phyloP scores from a whole-genome alignment of 2,329 filamentous ascomycete species.

The Colletotrichum phormii region DNA sequence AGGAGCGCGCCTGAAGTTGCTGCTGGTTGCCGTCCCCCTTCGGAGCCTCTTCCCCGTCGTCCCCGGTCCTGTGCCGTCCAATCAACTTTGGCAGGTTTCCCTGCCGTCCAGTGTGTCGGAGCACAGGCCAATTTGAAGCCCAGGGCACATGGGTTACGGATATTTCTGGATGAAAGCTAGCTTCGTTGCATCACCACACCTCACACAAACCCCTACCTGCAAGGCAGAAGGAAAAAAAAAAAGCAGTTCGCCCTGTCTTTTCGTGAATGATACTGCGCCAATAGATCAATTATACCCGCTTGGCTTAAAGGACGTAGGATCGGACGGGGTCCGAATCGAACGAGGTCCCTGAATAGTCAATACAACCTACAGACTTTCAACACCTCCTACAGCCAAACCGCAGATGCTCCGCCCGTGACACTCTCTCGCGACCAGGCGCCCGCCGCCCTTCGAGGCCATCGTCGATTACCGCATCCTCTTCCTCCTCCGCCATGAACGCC shows the following conservation, averaged over 20 bases:
- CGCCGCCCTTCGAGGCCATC: conserved; percentile 24
- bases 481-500: conserved; percentile 59
- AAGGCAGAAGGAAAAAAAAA: not conserved
- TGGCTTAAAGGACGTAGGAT: conserved; percentile 20
- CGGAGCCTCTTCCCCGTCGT: conserved; percentile 22
- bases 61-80: conserved; percentile 16
- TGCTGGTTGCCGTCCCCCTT: not conserved
- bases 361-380: not conserved
- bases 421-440: conserved; percentile 28
- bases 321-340: conserved; percentile 1
- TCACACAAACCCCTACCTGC: conserved; percentile 22
- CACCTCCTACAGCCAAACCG: not conserved
- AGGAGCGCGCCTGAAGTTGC: conserved; percentile 2
- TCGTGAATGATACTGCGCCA: conserved; percentile 22
- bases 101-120: not conserved
- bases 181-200: conserved; percentile 21
- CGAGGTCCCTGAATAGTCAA: not conserved
- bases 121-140: conserved; percentile 26
- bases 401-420: conserved; percentile 31
- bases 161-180: conserved; percentile 31
- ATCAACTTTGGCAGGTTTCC: conserved; percentile 1
- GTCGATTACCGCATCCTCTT: conserved; percentile 5
- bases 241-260: not conserved
- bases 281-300: not conserved
- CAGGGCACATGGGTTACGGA: conserved; percentile 4